phyloP scores from a whole-genome alignment of 768 basidiomycete species.

The Boletus speciosus region DNA sequence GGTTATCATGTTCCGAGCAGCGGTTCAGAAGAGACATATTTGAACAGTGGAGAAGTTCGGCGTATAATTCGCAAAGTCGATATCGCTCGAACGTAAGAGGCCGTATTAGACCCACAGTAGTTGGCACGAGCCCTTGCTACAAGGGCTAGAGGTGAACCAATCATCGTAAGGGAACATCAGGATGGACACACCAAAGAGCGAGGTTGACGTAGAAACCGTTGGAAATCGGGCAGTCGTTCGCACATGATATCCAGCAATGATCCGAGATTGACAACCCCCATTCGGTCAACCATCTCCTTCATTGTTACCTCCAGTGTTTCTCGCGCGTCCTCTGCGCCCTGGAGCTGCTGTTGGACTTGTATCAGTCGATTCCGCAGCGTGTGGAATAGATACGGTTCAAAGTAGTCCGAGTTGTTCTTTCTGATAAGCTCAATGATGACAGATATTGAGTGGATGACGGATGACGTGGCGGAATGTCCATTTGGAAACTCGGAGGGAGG shows the following conservation, averaged over 20 bases:
- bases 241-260: constrained; percentile 73
- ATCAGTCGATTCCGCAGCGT: constrained; percentile 89
- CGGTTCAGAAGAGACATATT: constrained; percentile 97
- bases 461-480: constrained; percentile 62
- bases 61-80: constrained; percentile 94
- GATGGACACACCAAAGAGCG: constrained; percentile 64
- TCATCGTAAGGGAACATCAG: constrained; percentile 1
- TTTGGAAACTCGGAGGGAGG: constrained; percentile 27
- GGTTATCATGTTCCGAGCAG: constrained; percentile 54
- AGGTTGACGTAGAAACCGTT: constrained; percentile 65
- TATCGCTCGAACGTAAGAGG: constrained; percentile 95
- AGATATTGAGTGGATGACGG: constrained; percentile 81
- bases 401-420: constrained; percentile 98
- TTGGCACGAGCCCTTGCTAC: constrained; percentile 65
- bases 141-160: constrained; percentile 10
- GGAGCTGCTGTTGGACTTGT: constrained; percentile 72
- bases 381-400: constrained; percentile 96
- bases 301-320: constrained; percentile 67
- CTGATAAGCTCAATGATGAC: constrained; percentile 92
- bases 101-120: constrained; percentile 67
- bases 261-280: constrained; percentile 90
- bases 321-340: constrained; percentile 55
- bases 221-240: constrained; percentile 63
- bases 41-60: constrained; percentile 95
- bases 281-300: constrained; percentile 76